A percentile compares a stretch with the other conserved stretches of the same genome.
Evolutionary conservation across 306 rosid species (phyloP).

Genomic region (Pueraria montana): DNA sequence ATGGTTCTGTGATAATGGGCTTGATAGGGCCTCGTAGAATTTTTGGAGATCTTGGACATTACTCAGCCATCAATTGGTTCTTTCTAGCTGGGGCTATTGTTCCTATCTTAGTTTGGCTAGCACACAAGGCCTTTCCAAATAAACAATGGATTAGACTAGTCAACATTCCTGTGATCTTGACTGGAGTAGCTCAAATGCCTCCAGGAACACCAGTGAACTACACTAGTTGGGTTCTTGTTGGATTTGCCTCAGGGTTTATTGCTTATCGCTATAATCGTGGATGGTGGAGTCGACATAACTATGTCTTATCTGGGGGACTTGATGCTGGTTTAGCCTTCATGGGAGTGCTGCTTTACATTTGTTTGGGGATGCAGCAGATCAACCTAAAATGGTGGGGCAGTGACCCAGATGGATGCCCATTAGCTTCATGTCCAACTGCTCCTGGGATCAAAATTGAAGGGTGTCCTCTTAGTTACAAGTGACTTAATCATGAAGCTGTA

Average conservation of each 20-base stretch:
- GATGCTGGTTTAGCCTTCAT: slow-evolving; percentile 79
- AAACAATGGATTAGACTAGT: slow-evolving; percentile 68
- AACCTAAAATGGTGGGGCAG: slow-evolving; percentile 70
- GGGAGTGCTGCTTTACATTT: slow-evolving; percentile 67
- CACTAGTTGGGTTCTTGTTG: slow-evolving; percentile 72
- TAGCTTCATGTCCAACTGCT: slow-evolving; percentile 75
- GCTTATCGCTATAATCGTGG: slow-evolving; percentile 61
- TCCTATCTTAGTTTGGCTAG: slow-evolving; percentile 73
- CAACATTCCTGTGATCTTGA: slow-evolving; percentile 66
- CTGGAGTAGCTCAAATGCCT: slow-evolving; percentile 62
- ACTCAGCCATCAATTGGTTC: slow-evolving; percentile 72
- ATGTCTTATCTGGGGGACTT: slow-evolving; percentile 67
- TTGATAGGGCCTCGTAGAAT: slow-evolving; percentile 69
- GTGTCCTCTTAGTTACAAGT: slow-evolving; percentile 50
- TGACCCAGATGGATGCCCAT: slow-evolving; percentile 66
- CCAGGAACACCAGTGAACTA: slow-evolving; percentile 75
- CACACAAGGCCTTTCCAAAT: slow-evolving; percentile 68
- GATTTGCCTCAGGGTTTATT: slow-evolving; percentile 66
- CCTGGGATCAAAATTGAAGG: slow-evolving; percentile 51
- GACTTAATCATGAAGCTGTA: not conserved
- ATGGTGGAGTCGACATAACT: slow-evolving; percentile 80
- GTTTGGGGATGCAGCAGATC: slow-evolving; percentile 62
- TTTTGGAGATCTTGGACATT: slow-evolving; percentile 72
- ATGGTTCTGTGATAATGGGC: slow-evolving; percentile 81
- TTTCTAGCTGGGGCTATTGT: slow-evolving; percentile 70